phyloP scores from a whole-genome alignment of 2,329 filamentous ascomycete species.

The Nemania sp. region DNA sequence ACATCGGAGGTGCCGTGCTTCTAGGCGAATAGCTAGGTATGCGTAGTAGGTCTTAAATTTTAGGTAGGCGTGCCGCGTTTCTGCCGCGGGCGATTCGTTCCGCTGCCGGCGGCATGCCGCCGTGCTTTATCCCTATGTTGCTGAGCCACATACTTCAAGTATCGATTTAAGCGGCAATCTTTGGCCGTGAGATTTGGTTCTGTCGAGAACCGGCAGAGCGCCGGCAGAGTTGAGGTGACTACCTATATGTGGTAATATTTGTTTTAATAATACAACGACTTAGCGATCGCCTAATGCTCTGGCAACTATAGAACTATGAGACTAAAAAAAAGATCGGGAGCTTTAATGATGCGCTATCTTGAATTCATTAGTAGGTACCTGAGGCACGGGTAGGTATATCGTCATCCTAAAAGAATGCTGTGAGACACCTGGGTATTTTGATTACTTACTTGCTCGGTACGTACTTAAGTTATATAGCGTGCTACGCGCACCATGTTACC shows the following conservation, averaged over 20 bases:
- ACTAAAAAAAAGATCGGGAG: not conserved
- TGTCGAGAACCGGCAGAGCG: conserved; percentile 9
- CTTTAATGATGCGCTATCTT: not conserved
- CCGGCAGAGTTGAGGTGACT: not conserved
- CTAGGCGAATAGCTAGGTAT: too few species aligned
- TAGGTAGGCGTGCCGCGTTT: conserved; percentile 7
- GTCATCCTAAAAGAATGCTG: too few species aligned
- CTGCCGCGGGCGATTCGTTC: conserved; percentile 38
- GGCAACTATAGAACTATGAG: not conserved
- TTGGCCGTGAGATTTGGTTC: conserved; percentile 20
- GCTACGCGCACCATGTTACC: not conserved
- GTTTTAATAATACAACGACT: not conserved
- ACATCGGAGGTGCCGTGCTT: conserved; percentile 16
- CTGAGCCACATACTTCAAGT: not conserved
- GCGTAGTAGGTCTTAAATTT: not conserved
- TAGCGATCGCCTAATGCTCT: not conserved
- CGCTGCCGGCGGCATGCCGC: conserved; percentile 35
- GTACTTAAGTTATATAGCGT: not conserved
- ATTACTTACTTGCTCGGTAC: not conserved
- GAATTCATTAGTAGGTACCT: not conserved
- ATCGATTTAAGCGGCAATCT: not conserved
- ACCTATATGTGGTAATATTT: too few species aligned
- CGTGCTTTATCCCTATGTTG: not conserved
- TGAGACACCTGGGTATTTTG: too few species aligned
- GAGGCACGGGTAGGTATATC: not conserved